Evolutionary conservation across 2,329 filamentous ascomycete species (phyloP).

Genomic region (Penicillium thymicola): DNA sequence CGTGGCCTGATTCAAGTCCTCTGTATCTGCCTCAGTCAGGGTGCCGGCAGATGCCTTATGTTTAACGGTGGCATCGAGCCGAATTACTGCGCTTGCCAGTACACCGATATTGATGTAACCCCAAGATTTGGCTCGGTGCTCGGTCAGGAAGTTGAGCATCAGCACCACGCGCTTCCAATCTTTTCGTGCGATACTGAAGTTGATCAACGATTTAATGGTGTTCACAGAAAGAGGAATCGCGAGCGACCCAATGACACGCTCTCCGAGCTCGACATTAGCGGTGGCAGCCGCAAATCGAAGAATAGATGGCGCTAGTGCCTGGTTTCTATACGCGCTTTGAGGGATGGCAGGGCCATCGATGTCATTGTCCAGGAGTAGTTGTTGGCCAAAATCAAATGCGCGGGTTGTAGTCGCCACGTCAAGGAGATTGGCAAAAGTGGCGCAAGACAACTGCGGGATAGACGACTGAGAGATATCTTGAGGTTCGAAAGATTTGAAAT

Average conservation of each 20-base stretch:
- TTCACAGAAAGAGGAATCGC: slow-evolving; percentile 33
- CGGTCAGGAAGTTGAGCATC: slow-evolving; percentile 34
- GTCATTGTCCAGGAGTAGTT: slow-evolving; percentile 52
- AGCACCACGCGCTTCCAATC: slow-evolving; percentile 35
- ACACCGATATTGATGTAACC: slow-evolving; percentile 36
- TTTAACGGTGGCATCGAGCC: slow-evolving; percentile 29
- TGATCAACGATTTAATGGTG: slow-evolving; percentile 36
- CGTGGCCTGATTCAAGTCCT: slow-evolving; percentile 27
- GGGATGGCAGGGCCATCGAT: slow-evolving; percentile 55
- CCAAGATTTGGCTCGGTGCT: slow-evolving; percentile 37
- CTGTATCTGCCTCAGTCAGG: slow-evolving; percentile 1
- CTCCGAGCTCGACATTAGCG: slow-evolving; percentile 38
- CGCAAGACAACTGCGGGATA: slow-evolving; percentile 43
- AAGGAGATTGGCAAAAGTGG: slow-evolving; percentile 50
- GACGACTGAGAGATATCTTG: slow-evolving; percentile 27
- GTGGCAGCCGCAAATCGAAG: slow-evolving; percentile 54
- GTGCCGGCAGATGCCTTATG: slow-evolving; percentile 7
- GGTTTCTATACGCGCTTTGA: slow-evolving; percentile 44
- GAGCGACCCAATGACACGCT: slow-evolving; percentile 30
- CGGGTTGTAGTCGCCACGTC: slow-evolving; percentile 49
- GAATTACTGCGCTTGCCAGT: slow-evolving; percentile 41
- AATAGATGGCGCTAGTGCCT: slow-evolving; percentile 51
- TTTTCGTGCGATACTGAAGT: slow-evolving; percentile 31
- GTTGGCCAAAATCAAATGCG: slow-evolving; percentile 50
- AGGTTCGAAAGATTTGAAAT: slow-evolving; percentile 16